phyloP scores from a whole-genome alignment of 2,329 filamentous ascomycete genomes.

The Talaromyces sp. region DNA sequence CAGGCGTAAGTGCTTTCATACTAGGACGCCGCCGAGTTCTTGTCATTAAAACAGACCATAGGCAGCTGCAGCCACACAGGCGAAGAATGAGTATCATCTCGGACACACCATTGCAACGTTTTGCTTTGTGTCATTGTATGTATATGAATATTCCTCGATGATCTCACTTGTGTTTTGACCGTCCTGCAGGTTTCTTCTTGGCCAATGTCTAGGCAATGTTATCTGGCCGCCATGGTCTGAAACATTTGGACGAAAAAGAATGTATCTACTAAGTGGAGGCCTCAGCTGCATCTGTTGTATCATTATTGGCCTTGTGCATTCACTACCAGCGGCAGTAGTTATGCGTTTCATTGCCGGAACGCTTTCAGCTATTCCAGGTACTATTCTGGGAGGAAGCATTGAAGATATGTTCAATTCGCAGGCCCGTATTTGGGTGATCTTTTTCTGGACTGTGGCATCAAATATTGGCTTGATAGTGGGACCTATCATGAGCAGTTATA shows the following conservation, averaged over 20 bases:
- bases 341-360: constrained; percentile 50
- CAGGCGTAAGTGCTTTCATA: constrained; percentile 30
- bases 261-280: constrained; percentile 36
- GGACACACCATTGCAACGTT: constrained; percentile 32
- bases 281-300: constrained; percentile 37
- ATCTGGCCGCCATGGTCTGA: constrained; percentile 43
- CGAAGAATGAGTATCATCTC: constrained; percentile 30
- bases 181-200: constrained; percentile 35
- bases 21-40: too few relatives aligned
- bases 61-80: constrained; percentile 34
- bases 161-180: background rate
- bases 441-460: constrained; percentile 45
- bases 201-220: constrained; percentile 37
- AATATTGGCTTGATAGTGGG: constrained; percentile 47
- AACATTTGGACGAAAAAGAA: constrained; percentile 41
- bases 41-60: constrained; percentile 3
- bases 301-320: constrained; percentile 42
- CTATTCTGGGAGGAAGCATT: constrained; percentile 50
- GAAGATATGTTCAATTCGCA: constrained; percentile 53
- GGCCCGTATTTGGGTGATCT: constrained; percentile 49
- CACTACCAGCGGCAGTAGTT: constrained; percentile 41
- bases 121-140: constrained; percentile 33
- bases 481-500: constrained; percentile 47
- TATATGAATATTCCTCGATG: background rate
- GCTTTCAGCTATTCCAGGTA: constrained; percentile 51